Evolutionary conservation across 352 stramenopile species (phyloP), one percentile per base, ranked within the genome.

Genomic region (Phytophthora multivora): DNA sequence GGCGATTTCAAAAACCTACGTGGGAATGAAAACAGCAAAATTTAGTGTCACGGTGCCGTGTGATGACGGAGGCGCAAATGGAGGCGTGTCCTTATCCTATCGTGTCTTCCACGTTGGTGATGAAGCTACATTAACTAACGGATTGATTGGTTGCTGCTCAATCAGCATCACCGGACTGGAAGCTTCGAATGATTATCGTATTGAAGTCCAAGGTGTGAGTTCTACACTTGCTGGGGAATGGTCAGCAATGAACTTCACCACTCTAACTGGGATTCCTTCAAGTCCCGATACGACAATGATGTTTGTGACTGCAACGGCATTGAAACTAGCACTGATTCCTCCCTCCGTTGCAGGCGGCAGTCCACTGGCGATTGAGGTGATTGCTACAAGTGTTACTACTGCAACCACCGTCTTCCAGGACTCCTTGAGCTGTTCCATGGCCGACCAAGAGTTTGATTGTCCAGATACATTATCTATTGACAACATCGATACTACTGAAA

Each of bases 41-140:
- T 38, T 86, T 13, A 26, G 10, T 11, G 53, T 78, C 15, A 49
- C 33, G 13, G 21, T 65, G 0, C 43, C 71, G 10, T 86, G 75
- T 36, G 77, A 89, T 19, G 55, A 51, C 52, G 78, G 68, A 5
- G 75, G 75, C 2, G 15, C 7, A 36, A 43, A 15, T 31, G 28
- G 12, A 4, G 13, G 18, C 15, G 30, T 59, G 12, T 42, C 12
- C 1, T 38, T 38, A 16, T 58, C 35, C 31, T 49, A 68, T 41
- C 39, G 59, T 0, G 36, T 75, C 7, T 52, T 59, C 13, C 12
- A 26, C 19, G 26, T n/a, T 12, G 46, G n/a, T 18, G 45, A 63
- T 9, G 48, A 5, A 31, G 61, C 69, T 78, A 7, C 18, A 25
- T 16, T 71, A 49, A 51, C 78, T 52, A 23, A 56, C 58, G 61